phyloP scores from a whole-genome alignment of 345 rosid genomes.

The Angophora floribunda region DNA sequence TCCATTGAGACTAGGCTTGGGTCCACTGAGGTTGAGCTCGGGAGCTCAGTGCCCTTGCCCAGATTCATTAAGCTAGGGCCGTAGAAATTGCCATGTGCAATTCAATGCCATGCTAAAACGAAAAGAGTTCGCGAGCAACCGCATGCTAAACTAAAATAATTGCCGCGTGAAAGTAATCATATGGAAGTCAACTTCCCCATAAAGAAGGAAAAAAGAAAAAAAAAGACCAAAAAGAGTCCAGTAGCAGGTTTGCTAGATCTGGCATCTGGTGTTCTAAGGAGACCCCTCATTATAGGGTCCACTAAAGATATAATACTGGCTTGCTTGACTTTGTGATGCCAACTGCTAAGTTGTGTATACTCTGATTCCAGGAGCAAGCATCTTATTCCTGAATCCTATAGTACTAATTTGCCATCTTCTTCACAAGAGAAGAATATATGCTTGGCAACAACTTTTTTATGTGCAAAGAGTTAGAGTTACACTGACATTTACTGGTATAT shows the following conservation, averaged over 20 bases:
- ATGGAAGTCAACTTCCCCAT: neutral
- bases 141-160: neutral
- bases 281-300: neutral
- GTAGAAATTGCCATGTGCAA: neutral
- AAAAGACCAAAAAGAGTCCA: neutral
- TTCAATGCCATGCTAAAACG: neutral
- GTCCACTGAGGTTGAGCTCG: rapidly evolving
- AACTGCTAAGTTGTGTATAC: neutral
- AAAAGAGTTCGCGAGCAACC: neutral
- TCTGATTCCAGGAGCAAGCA: neutral
- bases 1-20: rapidly evolving
- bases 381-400: neutral
- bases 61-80: rapidly evolving
- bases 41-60: neutral
- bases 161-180: neutral
- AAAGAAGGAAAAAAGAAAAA: rapidly evolving
- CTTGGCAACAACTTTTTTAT: neutral
- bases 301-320: neutral
- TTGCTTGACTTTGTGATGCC: neutral
- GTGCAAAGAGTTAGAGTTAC: neutral
- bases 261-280: neutral
- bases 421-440: neutral
- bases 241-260: neutral
- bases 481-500: neutral
- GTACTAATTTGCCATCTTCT: neutral